These are phyloP conservation scores for Mentha longifolia DNA, from an alignment of 257 asterid genomes.

Conservation along the genomic window DNA sequence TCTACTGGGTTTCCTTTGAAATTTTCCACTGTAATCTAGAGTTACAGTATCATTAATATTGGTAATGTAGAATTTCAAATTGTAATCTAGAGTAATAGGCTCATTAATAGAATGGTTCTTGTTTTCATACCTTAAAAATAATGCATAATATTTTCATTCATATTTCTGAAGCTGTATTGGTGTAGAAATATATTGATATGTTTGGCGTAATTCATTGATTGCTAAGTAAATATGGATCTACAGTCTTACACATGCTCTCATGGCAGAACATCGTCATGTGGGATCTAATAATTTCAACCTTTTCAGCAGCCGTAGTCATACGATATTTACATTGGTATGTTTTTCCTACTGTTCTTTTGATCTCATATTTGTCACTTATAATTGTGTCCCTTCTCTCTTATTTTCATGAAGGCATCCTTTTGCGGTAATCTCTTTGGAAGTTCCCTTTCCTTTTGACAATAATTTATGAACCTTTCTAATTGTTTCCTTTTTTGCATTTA, in stretches of 20 bases:
- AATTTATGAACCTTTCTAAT: not conserved
- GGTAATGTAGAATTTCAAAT: constrained; percentile 1
- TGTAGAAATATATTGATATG: constrained; percentile 6
- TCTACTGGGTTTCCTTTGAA: not conserved
- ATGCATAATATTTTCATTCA: not conserved
- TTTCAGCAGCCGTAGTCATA: constrained; percentile 99
- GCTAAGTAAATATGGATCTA: constrained; percentile 9
- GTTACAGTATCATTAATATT: too few species aligned
- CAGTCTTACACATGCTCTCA: constrained; percentile 35
- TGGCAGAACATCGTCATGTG: constrained; percentile 98
- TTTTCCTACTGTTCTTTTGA: constrained; percentile 21
- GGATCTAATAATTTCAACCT: constrained; percentile 98
- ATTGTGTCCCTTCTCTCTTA: constrained; percentile 9
- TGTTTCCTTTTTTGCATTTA: constrained; percentile 1
- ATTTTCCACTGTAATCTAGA: not conserved
- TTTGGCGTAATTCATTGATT: constrained; percentile 10
- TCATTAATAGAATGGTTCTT: not conserved
- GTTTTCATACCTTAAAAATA: constrained; percentile 2
- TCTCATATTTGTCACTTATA: constrained; percentile 24
- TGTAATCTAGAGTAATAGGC: not conserved
- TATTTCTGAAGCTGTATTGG: not conserved
- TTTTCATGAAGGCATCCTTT: constrained; percentile 6
- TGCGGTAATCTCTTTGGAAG: not conserved
- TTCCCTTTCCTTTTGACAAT: constrained; percentile 8
- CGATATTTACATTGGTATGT: constrained; percentile 94